Evolutionary conservation across 2,329 filamentous ascomycete species (phyloP), one percentile per base, ranked within the genome.

Genomic region (Fusarium burgessii): DNA sequence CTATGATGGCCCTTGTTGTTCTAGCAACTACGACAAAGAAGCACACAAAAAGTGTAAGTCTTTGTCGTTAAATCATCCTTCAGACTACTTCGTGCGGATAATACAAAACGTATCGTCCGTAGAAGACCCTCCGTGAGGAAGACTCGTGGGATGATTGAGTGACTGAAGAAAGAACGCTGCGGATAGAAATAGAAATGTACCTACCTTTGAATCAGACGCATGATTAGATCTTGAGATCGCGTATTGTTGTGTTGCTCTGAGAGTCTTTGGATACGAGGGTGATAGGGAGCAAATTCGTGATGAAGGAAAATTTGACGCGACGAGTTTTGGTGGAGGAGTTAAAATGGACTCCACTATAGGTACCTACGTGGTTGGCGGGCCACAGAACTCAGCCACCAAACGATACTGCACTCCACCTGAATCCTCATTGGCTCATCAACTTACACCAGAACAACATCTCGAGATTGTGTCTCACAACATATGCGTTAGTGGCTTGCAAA

Each of bases 1-100:
- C 84, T 86, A 86, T 86, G 84, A 86, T 84, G 84, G 84, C 81
- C 84, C 84, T 77, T 79, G 75, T 78, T 72, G 57, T 74, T 86
- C 81, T 86, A 74, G 84, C 84, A 86, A 78, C 79, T 73, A 60
- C 62, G 61, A 67, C 58, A 75, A 49, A 38, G 20, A 51, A 52
- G 20, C 25, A 47, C 66, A 43, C 49, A 12, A 20, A 20, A 54
- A 65, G 35, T 14, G 33, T 13, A n/a, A 35, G 17, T 14, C 20
- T 49, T 35, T 42, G 58, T 55, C 36, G 56, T 61, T 54, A 50
- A 73, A 66, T 67, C 56, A 56, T 55, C 72, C 67, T 71, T 79
- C 79, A 81, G 79, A 80, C 80, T 73, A 74, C 80, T 79, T 78
- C 77, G 72, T 68, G 36, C 74, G 75, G 71, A 75, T 74, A 68